phyloP scores from a whole-genome alignment of 345 rosid genomes.

The Lumnitzera racemosa region DNA sequence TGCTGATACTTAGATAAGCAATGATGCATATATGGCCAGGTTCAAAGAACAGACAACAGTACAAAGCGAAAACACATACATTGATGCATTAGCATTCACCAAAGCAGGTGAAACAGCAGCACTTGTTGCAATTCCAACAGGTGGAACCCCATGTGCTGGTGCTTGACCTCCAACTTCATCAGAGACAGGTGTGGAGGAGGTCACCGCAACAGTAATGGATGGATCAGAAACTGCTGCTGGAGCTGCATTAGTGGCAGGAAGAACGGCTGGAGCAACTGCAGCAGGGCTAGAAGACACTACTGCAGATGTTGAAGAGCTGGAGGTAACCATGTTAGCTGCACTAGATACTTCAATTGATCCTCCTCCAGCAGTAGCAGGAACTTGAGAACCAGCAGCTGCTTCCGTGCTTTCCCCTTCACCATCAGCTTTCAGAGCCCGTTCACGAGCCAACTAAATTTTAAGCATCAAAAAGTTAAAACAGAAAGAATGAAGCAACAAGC shows the following conservation, averaged over 20 bases:
- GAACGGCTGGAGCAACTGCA: constrained; percentile 33
- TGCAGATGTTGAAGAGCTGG: constrained; percentile 25
- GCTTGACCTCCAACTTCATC: constrained; percentile 25
- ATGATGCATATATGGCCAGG: too few relatives aligned
- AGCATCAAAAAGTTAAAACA: constrained; percentile 14
- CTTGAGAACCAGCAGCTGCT: constrained; percentile 35
- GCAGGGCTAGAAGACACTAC: constrained; percentile 54
- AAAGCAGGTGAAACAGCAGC: constrained; percentile 9
- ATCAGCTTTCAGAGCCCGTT: constrained; percentile 60
- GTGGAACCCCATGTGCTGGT: constrained; percentile 16
- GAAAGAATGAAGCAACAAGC: constrained; percentile 8
- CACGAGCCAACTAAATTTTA: constrained; percentile 81
- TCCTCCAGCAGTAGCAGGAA: constrained; percentile 28
- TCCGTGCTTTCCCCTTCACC: constrained; percentile 35
- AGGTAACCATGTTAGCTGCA: constrained; percentile 30
- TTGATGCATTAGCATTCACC: constrained; percentile 20
- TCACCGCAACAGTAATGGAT: constrained; percentile 29
- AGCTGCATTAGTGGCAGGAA: constrained; percentile 29
- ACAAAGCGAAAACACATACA: constrained; percentile 28
- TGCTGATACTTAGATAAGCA: too few relatives aligned
- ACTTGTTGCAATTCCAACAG: constrained; percentile 30
- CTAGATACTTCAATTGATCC: constrained; percentile 32
- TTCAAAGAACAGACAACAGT: constrained; percentile 6
- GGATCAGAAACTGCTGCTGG: constrained; percentile 38
- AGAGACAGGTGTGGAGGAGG: constrained; percentile 16